A percentile compares a stretch with the other conserved stretches of the same genome.
Conservation (phyloP, 2,329 filamentous ascomycete species). For the Dactylellina drechsleri region DNA sequence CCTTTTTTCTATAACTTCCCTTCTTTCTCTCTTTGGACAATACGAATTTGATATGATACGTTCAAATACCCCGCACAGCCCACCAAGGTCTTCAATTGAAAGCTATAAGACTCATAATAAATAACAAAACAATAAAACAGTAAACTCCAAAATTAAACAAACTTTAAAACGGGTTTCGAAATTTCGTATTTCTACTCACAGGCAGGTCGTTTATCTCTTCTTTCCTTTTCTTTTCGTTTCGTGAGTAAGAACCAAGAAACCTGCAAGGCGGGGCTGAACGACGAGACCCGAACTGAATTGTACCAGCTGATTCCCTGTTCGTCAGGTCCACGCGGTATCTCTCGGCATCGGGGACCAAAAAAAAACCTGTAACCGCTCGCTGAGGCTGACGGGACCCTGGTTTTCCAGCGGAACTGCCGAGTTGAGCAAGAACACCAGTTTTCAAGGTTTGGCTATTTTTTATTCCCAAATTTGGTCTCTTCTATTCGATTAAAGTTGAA, state of each 20-base stretch:
- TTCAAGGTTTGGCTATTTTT: background rate
- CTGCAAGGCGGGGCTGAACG: conserved; percentile 1
- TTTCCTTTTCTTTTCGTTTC: background rate
- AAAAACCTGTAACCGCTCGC: conserved; percentile 12
- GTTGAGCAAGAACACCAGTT: conserved; percentile 3
- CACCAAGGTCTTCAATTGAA: background rate
- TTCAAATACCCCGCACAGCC: too few species aligned
- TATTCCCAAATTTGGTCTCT: too few species aligned
- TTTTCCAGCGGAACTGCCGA: conserved; percentile 18
- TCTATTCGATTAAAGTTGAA: too few species aligned
- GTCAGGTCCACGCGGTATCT: background rate
- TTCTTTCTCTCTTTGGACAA: too few species aligned
- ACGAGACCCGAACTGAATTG: too few species aligned
- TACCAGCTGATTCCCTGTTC: too few species aligned
- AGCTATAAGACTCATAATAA: background rate
- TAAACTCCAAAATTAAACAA: background rate
- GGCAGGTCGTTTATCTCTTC: background rate
- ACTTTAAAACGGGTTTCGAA: conserved; percentile 10
- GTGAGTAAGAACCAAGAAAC: background rate
- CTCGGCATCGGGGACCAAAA: conserved; percentile 4
- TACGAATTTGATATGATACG: too few species aligned
- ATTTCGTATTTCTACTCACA: background rate
- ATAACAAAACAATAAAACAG: too few species aligned
- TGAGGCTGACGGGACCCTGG: background rate
- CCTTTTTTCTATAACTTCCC: too few species aligned